Base-by-base conservation (phyloP, 1,284 basidiomycete species). In the Fistulinella cinereoalba region DNA sequence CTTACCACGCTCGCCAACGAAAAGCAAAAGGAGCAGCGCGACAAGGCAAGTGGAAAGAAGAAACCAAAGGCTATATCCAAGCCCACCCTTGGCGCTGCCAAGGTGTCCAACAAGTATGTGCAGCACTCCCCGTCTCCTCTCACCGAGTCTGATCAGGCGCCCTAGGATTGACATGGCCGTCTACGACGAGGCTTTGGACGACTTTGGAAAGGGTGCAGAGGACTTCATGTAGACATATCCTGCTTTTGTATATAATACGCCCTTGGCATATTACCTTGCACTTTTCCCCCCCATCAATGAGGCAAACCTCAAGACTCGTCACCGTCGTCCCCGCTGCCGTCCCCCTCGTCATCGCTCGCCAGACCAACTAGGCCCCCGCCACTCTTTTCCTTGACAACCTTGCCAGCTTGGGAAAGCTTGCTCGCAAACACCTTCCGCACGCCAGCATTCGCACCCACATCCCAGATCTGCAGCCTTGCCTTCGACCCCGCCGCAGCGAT, bases 391-490 rank as follows among this genome's bases (percentile, higher is more conserved):
- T 74, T 80, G 36, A 92, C 55, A 18, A 73, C 74, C 53, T 76
- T 76, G 2, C 92, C 89, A 9, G 84, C 81, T 52, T 80, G 77
- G 18, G 77, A 75, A 23, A 95, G 68, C 62, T 93, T 88, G 8
- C 77, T 66, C 0, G 80, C 81, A 51, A 96, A 91, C 2, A 84
- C 82, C 63, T 89, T 92, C 41, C 91, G 74, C 4, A 80, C 89
- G 22, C 88, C 87, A 15, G 75, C 69, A 58, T 90, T 94, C 6
- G 84, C 77, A 13, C 83, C 88, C 28, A 92, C 78, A 57, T 99
- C 95, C 93, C 97, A 99, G 10, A 99, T 78, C 64, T 98, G 94
- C 5, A 99, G 68, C 57, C 88, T 92, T 3, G 92, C 96, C 58
- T 91, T 89, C 7, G 90, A 93, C 5, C 97, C 97, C 12, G 89